A percentile compares a stretch with the other conserved stretches of the same genome.
phyloP scores from a whole-genome alignment of 2,329 filamentous ascomycete species.

The Rachicladosporium sp. region DNA sequence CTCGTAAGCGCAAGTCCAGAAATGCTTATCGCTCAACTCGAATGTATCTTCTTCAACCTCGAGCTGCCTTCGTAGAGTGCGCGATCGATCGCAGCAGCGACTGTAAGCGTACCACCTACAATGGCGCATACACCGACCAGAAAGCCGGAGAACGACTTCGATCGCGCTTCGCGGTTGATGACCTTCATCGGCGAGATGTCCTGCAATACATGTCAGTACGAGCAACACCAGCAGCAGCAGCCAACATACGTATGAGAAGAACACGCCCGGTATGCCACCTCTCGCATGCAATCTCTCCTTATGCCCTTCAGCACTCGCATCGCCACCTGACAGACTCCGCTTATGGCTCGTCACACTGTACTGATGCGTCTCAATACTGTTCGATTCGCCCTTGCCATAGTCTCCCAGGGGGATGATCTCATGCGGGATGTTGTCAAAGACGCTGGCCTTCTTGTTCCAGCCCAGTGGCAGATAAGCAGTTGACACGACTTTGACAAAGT shows the following conservation, averaged over 20 bases:
- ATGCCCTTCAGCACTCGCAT: conserved; percentile 77
- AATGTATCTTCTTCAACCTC: conserved; percentile 76
- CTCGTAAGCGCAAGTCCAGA: too few species aligned
- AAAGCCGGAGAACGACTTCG: conserved; percentile 86
- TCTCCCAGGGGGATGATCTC: conserved; percentile 52
- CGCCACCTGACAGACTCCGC: conserved; percentile 71
- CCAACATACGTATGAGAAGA: conserved; percentile 83
- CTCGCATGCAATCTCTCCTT: conserved; percentile 80
- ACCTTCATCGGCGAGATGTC: conserved; percentile 99
- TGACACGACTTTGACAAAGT: conserved; percentile 96
- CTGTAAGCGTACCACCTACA: conserved; percentile 86
- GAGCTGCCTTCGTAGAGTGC: conserved; percentile 79
- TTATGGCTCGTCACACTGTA: conserved; percentile 97
- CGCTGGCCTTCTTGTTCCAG: conserved; percentile 53
- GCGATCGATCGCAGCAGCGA: conserved; percentile 85
- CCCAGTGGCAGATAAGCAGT: conserved; percentile 89
- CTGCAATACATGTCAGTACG: conserved; percentile 6
- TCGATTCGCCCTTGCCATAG: conserved; percentile 54
- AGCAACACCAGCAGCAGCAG: not conserved
- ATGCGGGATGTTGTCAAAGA: conserved; percentile 22
- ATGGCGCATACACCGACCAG: conserved; percentile 88
- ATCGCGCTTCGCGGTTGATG: conserved; percentile 82
- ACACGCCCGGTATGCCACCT: conserved; percentile 91
- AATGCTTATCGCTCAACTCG: conserved; percentile 27
- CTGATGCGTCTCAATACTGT: conserved; percentile 92